These are phyloP conservation scores for Lactarius tabidus DNA, from an alignment of 768 basidiomycete species.

Conservation along the genomic window DNA sequence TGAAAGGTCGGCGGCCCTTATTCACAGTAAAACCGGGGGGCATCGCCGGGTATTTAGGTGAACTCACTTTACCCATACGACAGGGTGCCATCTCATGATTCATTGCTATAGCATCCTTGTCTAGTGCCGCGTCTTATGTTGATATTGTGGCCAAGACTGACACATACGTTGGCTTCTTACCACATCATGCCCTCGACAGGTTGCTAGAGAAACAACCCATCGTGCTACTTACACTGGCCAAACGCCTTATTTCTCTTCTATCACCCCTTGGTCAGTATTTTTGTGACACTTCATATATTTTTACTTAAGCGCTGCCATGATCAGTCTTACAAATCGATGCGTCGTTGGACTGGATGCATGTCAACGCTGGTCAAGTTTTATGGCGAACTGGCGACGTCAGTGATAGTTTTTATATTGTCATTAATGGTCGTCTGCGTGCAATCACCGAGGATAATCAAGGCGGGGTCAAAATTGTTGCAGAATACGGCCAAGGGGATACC, in stretches of 20 bases:
- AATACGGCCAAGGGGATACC: conserved; percentile 96
- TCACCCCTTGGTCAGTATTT: conserved; percentile 75
- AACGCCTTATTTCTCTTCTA: conserved; percentile 90
- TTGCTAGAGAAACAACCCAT: conserved; percentile 93
- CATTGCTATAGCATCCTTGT: conserved; percentile 66
- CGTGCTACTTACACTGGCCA: conserved; percentile 90
- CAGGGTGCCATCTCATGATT: background rate
- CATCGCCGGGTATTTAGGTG: conserved; percentile 93
- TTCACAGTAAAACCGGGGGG: conserved; percentile 97
- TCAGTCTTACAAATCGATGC: conserved; percentile 94
- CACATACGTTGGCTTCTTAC: conserved; percentile 95
- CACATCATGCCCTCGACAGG: conserved; percentile 81
- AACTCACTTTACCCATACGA: conserved; percentile 20
- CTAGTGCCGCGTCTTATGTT: conserved; percentile 90
- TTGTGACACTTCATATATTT: background rate
- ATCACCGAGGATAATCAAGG: conserved; percentile 77
- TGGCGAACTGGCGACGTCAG: conserved; percentile 89
- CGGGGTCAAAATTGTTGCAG: conserved; percentile 76
- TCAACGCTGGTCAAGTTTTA: conserved; percentile 89
- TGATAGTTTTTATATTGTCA: conserved; percentile 97
- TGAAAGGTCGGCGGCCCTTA: conserved; percentile 54
- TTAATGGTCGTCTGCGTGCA: conserved; percentile 92
- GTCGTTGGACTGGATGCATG: conserved; percentile 97
- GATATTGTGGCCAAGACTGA: conserved; percentile 97
- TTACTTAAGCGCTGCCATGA: background rate